These are phyloP conservation scores for Phoma sp. DNA, from an alignment of 2,329 filamentous ascomycete genomes.

Conservation along the genomic window DNA sequence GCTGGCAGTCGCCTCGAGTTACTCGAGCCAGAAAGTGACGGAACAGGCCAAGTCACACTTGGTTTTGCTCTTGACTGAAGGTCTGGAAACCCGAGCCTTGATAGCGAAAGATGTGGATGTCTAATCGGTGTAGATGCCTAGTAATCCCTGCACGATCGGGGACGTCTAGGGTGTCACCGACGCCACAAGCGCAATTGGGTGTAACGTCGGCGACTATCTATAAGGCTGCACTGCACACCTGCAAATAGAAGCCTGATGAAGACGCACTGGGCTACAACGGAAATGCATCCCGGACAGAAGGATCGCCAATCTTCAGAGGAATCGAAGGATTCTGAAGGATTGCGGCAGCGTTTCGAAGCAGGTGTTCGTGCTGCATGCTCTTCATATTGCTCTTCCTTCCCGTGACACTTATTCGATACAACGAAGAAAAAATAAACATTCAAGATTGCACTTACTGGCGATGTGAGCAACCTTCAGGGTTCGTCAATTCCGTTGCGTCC, in stretches of 20 bases:
- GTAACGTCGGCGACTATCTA: slow-evolving; percentile 12
- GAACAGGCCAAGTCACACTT: neutral
- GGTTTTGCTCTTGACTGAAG: neutral
- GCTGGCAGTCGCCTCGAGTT: slow-evolving; percentile 2
- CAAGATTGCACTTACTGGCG: too few species aligned
- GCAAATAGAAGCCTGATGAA: neutral
- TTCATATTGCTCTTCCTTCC: neutral
- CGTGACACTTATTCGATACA: too few species aligned
- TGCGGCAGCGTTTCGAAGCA: neutral
- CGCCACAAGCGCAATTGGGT: neutral
- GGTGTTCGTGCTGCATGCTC: neutral
- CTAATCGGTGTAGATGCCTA: neutral
- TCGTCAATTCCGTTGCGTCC: too few species aligned
- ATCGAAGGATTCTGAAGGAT: neutral
- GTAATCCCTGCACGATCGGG: slow-evolving; percentile 9
- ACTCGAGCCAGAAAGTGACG: neutral
- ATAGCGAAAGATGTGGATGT: neutral
- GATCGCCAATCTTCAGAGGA: neutral
- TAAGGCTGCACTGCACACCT: neutral
- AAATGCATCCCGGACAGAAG: neutral
- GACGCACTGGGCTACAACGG: neutral
- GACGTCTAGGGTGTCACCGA: slow-evolving; percentile 1
- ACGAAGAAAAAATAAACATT: too few species aligned
- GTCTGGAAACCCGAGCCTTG: neutral
- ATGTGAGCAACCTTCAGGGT: too few species aligned